Conservation (phyloP, 441 rosid genomes). For the Populus hybrid region DNA sequence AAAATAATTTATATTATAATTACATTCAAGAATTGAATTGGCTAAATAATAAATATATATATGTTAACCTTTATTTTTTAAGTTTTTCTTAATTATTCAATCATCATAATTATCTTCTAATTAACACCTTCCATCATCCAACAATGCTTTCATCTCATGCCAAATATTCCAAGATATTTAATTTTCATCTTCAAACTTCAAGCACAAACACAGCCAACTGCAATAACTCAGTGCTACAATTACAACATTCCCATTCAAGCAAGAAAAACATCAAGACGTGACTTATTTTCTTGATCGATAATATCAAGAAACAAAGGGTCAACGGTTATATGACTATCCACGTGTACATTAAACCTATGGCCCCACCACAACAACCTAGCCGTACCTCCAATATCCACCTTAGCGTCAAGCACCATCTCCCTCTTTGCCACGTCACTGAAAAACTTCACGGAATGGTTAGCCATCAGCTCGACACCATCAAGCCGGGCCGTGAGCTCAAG, state of each 20-base stretch:
- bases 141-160: too few relatives aligned
- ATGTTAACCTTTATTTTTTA: too few relatives aligned
- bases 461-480: constrained; percentile 60
- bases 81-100: too few relatives aligned
- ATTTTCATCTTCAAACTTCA: background rate
- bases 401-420: constrained; percentile 73
- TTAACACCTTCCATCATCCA: too few relatives aligned
- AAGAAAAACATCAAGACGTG: constrained; percentile 49
- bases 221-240: background rate
- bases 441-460: constrained; percentile 65
- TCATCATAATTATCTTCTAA: too few relatives aligned
- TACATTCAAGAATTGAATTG: too few relatives aligned
- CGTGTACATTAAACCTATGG: constrained; percentile 69
- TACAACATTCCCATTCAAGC: constrained; percentile 13
- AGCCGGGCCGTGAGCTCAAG: constrained; percentile 66
- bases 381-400: constrained; percentile 55
- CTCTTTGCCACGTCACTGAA: constrained; percentile 66
- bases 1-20: too few relatives aligned
- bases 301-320: constrained; percentile 81
- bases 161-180: background rate
- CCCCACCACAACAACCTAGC: constrained; percentile 85
- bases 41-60: too few relatives aligned
- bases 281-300: constrained; percentile 69
- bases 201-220: background rate
- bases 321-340: constrained; percentile 71